Base-by-base conservation (phyloP, 1,284 basidiomycete genomes). In the Cutaneotrichosporon cyanovorans region DNA sequence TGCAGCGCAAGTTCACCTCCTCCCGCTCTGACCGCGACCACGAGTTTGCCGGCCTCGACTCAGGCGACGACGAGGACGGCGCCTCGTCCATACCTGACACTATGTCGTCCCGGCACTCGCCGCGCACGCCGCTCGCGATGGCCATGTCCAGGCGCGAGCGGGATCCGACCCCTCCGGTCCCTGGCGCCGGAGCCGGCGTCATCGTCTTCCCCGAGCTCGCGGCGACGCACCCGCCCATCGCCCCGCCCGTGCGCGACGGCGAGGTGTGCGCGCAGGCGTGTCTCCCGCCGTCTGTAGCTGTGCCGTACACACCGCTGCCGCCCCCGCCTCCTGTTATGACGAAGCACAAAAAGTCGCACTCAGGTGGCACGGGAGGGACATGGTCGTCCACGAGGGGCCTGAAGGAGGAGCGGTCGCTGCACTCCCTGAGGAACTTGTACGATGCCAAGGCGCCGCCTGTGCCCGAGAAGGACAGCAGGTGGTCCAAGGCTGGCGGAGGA, bases 121-220 rank as follows among this genome's bases (percentile, higher is more conserved):
- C 42, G 7, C 34, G 19, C 19, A 48, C 49, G 18, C 49, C 49
- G 16, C 25, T 12, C 25, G 25, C 41, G 5, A 25, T 50, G n/a
- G 21, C 40, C 1, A 40, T 42, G 9, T 12, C 12, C 25, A 28
- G 8, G 25, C 8, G 25, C n/a, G 23, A 21, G 34, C 35, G 14
- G 25, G n/a, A 8, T 18, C 20, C 22, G 8, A 39, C 44, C 7
- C 44, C 40, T 2, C 14, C 20, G n/a, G n/a, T n/a, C 14, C 46
- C 37, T n/a, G 42, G 45, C 6, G 42, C 40, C 5, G 50, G 50
- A 5, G 34, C 45, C 11, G 51, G 51, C n/a, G 38, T 58, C 31
- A 56, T 53, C 20, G 56, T 58, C 37, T 58, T 58, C 35, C 55
- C 57, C 32, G 54, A 58, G 40, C 42, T 56, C 9, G 48, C 50